Percentiles rank a stretch among this genome's conserved stretches.
phyloP scores from a whole-genome alignment of 192 early-diverging fungal genomes.

The Dispira simplex region DNA sequence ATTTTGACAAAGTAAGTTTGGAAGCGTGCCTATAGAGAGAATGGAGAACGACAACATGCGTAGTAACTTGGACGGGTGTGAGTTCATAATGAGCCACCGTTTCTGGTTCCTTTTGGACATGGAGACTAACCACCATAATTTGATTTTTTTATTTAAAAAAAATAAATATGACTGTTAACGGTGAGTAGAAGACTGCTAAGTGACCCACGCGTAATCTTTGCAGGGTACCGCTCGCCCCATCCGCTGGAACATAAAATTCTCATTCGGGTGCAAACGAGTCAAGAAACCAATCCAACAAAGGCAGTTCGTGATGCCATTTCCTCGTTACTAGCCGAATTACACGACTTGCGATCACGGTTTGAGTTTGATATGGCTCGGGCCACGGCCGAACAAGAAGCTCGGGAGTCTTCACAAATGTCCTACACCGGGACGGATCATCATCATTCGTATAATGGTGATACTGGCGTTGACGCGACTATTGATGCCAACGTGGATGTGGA shows the following conservation, averaged over 20 bases:
- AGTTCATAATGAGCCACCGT: too few species aligned
- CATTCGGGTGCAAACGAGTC: conserved; percentile 84
- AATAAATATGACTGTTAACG: too few species aligned
- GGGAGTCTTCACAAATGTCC: background rate
- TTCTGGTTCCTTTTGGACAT: too few species aligned
- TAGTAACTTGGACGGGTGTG: too few species aligned
- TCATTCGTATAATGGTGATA: background rate
- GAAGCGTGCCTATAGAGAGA: too few species aligned
- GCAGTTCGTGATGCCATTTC: conserved; percentile 1
- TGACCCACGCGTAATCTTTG: conserved; percentile 86
- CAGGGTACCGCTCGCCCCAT: conserved; percentile 93
- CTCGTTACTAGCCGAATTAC: background rate
- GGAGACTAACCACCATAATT: too few species aligned
- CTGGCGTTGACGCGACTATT: background rate
- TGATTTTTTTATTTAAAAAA: too few species aligned
- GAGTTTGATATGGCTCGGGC: conserved; percentile 4
- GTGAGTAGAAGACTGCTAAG: conserved; percentile 48
- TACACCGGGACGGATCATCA: background rate
- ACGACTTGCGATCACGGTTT: background rate
- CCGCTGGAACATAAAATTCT: conserved; percentile 86
- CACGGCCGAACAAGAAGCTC: conserved; percentile 6
- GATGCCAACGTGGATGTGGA: conserved; percentile 4
- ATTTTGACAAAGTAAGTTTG: conserved; percentile 69
- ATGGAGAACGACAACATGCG: background rate
- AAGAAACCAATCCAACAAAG: conserved; percentile 64